These are phyloP conservation scores for Pseudotsuga menziesii DNA, from an alignment of 75 land plant genomes.

Conservation along the genomic window DNA sequence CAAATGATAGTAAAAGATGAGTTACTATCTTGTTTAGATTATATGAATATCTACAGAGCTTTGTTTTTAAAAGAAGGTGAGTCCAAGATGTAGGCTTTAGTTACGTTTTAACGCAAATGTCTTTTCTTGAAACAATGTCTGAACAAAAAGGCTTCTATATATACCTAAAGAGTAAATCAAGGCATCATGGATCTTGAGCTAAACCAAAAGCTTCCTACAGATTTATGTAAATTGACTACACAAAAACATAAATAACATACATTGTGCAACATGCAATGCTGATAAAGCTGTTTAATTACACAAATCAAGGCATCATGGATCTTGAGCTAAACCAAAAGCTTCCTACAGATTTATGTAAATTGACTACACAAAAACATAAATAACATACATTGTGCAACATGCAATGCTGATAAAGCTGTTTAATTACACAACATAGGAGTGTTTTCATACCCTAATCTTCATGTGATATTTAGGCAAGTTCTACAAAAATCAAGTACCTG, in stretches of 20 bases:
- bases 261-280: not conserved
- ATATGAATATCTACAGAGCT: not conserved
- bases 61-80: not conserved
- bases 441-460: not conserved
- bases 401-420: not conserved
- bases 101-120: no score
- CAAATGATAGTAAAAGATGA: not conserved
- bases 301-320: not conserved
- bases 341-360: not conserved
- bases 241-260: not conserved
- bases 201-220: not conserved
- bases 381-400: not conserved
- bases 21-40: not conserved
- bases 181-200: not conserved
- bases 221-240: not conserved
- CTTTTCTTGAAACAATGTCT: not conserved
- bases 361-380: constrained; percentile 2
- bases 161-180: not conserved
- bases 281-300: not conserved
- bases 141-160: not conserved
- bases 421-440: not conserved
- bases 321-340: not conserved
- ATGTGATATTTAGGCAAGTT: not conserved
- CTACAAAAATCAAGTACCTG: constrained; percentile 55
- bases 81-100: not conserved